These are phyloP conservation scores for Colletotrichum sp. DNA, from an alignment of 2,329 filamentous ascomycete species.

Conservation along the genomic window DNA sequence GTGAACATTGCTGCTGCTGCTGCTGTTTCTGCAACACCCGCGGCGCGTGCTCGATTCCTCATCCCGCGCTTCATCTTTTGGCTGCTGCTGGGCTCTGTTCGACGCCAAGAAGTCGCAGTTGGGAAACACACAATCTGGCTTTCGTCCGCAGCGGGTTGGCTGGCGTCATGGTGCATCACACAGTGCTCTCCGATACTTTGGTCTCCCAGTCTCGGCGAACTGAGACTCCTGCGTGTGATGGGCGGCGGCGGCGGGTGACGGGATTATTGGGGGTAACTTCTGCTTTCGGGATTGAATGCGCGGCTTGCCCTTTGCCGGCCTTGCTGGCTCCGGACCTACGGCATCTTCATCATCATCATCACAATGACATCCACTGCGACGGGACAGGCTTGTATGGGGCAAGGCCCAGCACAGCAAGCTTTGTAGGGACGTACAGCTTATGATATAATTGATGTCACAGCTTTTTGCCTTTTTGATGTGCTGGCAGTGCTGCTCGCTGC, in stretches of 20 bases:
- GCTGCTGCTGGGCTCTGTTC: not conserved
- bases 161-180: slow-evolving; percentile 5
- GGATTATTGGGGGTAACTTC: not conserved
- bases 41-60: not conserved
- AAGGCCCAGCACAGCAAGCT: not conserved
- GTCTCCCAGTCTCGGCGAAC: not conserved
- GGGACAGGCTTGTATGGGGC: not conserved
- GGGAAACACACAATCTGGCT: not conserved
- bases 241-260: not conserved
- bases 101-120: slow-evolving; percentile 4
- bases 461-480: not conserved
- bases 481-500: not conserved
- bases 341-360: not conserved
- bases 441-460: slow-evolving; percentile 2
- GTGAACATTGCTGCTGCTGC: not conserved
- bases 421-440: not conserved
- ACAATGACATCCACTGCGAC: not conserved
- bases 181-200: not conserved
- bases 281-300: not conserved
- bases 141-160: not conserved
- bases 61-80: not conserved
- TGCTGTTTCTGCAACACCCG: too few relatives aligned
- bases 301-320: not conserved
- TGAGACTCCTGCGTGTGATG: not conserved
- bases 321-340: not conserved